These are phyloP conservation scores for Buddleja alternifolia DNA, from an alignment of 257 asterid genomes.

Conservation along the genomic window DNA sequence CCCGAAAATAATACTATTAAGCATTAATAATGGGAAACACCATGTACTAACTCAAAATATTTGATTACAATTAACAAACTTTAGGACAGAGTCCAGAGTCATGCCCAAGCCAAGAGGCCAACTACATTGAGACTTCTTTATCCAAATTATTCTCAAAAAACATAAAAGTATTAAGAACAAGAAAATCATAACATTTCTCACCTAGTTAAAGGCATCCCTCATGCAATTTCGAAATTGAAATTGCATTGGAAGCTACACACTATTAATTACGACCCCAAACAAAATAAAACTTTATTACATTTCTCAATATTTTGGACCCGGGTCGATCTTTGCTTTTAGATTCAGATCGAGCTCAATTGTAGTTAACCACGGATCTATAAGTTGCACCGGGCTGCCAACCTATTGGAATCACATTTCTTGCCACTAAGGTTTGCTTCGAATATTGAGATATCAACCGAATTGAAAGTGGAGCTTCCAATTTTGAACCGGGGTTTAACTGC, in stretches of 20 bases:
- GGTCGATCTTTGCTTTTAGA: too few species aligned
- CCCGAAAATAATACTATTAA: too few species aligned
- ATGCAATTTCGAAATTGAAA: conserved; percentile 32
- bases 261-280: background rate
- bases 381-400: conserved; percentile 74
- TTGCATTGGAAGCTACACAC: conserved; percentile 42
- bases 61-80: background rate
- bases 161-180: background rate
- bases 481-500: conserved; percentile 51
- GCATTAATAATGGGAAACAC: background rate
- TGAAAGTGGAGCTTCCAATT: conserved; percentile 58
- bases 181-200: background rate
- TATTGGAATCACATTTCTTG: conserved; percentile 60
- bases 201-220: conserved; percentile 34
- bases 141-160: background rate
- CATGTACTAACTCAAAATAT: background rate
- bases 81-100: background rate
- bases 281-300: background rate
- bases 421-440: conserved; percentile 47
- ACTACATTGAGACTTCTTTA: background rate
- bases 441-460: conserved; percentile 52
- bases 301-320: background rate
- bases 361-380: conserved; percentile 64
- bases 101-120: background rate
- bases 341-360: conserved; percentile 27